phyloP scores from a whole-genome alignment of 2,329 filamentous ascomycete genomes.

The Calonectria ilicicola region DNA sequence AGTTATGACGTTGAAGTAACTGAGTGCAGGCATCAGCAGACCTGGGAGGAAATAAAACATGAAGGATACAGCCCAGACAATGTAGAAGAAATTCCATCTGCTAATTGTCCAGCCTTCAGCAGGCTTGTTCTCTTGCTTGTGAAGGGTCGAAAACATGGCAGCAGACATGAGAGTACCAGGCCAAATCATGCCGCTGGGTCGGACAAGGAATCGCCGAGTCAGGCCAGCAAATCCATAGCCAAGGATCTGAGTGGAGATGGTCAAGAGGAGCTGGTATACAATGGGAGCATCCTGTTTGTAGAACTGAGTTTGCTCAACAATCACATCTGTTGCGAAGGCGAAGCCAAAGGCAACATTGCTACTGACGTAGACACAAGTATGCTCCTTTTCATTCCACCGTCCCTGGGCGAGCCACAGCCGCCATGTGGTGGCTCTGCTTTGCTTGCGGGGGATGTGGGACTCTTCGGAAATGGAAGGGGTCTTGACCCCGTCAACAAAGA shows the following conservation, averaged over 20 bases:
- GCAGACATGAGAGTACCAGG: slow-evolving; percentile 89
- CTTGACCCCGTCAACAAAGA: slow-evolving; percentile 63
- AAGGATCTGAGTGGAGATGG: slow-evolving; percentile 86
- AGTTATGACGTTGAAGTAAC: slow-evolving; percentile 89
- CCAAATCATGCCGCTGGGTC: slow-evolving; percentile 92
- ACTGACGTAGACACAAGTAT: slow-evolving; percentile 89
- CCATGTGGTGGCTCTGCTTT: slow-evolving; percentile 55
- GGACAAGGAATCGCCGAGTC: slow-evolving; percentile 83
- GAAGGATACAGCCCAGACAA: slow-evolving; percentile 78
- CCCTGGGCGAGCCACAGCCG: slow-evolving; percentile 84
- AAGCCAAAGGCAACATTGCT: slow-evolving; percentile 93
- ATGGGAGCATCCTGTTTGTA: slow-evolving; percentile 86
- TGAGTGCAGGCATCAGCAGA: slow-evolving; percentile 83
- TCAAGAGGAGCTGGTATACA: slow-evolving; percentile 83
- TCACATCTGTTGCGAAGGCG: slow-evolving; percentile 89
- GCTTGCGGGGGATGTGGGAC: slow-evolving; percentile 29
- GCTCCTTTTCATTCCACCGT: slow-evolving; percentile 88
- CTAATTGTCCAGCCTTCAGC: slow-evolving; percentile 87
- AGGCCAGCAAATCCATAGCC: slow-evolving; percentile 90
- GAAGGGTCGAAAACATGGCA: slow-evolving; percentile 88
- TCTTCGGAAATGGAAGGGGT: slow-evolving; percentile 34
- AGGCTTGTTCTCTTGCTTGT: slow-evolving; percentile 84
- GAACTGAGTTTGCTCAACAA: slow-evolving; percentile 90
- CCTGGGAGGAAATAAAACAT: slow-evolving; percentile 89
- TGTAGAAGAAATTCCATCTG: slow-evolving; percentile 85